Percentiles rank a stretch among this genome's conserved stretches.
Evolutionary conservation across 352 stramenopile genomes (phyloP).

Genomic region (Phytopythium cucurbitacearum): DNA sequence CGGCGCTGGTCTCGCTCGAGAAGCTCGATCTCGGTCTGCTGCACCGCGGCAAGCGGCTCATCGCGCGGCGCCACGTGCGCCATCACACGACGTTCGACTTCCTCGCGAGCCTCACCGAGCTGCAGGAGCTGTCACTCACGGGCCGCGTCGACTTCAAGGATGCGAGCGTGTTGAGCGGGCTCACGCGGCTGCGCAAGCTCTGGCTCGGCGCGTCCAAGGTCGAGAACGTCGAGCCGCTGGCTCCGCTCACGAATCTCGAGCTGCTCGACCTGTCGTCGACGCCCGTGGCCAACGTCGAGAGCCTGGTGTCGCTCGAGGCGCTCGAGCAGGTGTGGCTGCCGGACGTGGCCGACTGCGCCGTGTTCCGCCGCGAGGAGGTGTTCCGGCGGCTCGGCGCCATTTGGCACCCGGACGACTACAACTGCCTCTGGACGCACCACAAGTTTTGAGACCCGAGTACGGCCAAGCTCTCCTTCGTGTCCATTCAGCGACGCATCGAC

Average conservation of each 20-base stretch:
- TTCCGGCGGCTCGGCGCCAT: slow-evolving; percentile 45
- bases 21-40: slow-evolving; percentile 46
- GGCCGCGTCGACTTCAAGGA: slow-evolving; percentile 66
- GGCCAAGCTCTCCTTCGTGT: too few relatives aligned
- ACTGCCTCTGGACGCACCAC: slow-evolving; percentile 60
- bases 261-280: slow-evolving; percentile 49
- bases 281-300: slow-evolving; percentile 32
- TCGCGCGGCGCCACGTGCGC: slow-evolving; percentile 30
- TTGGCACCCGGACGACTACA: slow-evolving; percentile 64
- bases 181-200: slow-evolving; percentile 36
- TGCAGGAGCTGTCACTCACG: slow-evolving; percentile 44
- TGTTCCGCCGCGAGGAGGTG: slow-evolving; percentile 16
- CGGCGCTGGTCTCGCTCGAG: slow-evolving; percentile 34
- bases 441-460: slow-evolving; percentile 15
- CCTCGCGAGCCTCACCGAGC: slow-evolving; percentile 20
- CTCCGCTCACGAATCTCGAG: slow-evolving; percentile 26
- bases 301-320: slow-evolving; percentile 21
- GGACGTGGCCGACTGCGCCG: slow-evolving; percentile 29
- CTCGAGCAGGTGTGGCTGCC: slow-evolving; percentile 51
- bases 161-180: slow-evolving; percentile 21
- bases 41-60: slow-evolving; percentile 37
- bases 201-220: slow-evolving; percentile 54
- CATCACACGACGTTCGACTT: slow-evolving; percentile 46
- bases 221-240: slow-evolving; percentile 25
- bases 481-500: too few relatives aligned